Evolutionary conservation across 2,329 filamentous ascomycete genomes (phyloP).

Genomic region (Fusarium globosum): DNA sequence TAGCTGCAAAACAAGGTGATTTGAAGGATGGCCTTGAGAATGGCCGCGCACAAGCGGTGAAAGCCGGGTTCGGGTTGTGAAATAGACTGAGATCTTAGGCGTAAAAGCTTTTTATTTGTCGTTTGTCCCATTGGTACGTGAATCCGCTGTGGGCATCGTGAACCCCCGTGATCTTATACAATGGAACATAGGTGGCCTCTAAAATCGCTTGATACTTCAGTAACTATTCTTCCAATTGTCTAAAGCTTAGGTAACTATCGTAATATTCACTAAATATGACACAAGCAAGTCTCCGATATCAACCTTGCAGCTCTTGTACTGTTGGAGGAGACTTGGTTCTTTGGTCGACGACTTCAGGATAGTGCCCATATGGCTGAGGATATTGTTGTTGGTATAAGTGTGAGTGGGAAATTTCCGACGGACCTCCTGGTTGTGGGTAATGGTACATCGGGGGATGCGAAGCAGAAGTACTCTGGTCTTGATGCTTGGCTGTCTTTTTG

Average conservation of each 20-base stretch:
- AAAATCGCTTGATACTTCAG: background rate
- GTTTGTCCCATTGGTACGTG: background rate
- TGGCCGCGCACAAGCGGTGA: background rate
- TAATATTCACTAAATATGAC: background rate
- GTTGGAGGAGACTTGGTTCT: background rate
- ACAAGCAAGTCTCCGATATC: background rate
- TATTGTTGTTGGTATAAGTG: background rate
- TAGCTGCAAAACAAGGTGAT: background rate
- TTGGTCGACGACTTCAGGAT: background rate
- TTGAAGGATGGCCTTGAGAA: background rate
- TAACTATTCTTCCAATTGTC: background rate
- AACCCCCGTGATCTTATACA: background rate
- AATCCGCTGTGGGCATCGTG: background rate
- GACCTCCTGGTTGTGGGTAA: background rate
- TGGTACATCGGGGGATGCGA: background rate
- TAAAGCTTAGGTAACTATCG: background rate
- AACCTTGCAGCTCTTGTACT: constrained; percentile 3
- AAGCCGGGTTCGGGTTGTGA: background rate
- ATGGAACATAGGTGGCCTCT: background rate
- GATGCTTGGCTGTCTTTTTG: background rate
- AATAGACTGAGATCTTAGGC: background rate
- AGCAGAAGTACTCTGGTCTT: background rate
- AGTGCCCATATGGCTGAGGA: background rate
- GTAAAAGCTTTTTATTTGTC: background rate
- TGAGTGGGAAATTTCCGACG: background rate